Base-by-base conservation (phyloP, 495 filamentous ascomycete genomes). In the Xylaria castorea region DNA sequence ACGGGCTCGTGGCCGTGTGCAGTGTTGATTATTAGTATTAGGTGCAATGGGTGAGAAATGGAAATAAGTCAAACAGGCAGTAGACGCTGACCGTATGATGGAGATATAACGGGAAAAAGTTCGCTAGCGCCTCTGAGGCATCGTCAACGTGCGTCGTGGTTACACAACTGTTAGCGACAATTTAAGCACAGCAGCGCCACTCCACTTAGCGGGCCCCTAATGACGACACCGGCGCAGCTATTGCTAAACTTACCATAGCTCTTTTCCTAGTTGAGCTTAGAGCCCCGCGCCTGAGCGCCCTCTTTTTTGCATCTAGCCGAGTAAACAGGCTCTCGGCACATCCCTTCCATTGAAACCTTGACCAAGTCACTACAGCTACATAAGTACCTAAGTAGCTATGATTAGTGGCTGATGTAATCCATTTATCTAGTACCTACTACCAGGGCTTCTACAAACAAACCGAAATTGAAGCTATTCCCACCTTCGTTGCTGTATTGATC, bases 211-310 rank as follows among this genome's bases (percentile, higher is more conserved):
- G 3, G 48, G 48, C n/a, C 50, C 11, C 30, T n/a, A 20, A 69
- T 69, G 66, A 69, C 66, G 66, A 60, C 66, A 69, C 32, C 30
- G 51, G 38, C 51, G 8, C 32, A 18, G 32, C 34, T 27, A 27
- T 32, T 27, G 32, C 65, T 48, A 6, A 44, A 36, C 53, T 60
- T 60, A 27, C 53, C 66, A 46, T 48, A 60, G 67, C 67, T 69
- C 40, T 40, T 60, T 69, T 34, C 67, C 67, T 36, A 34, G 7
- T 30, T n/a, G 3, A 36, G 67, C 51, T 11, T 61, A 69, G 38
- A 22, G 25, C 40, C 20, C 27, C 18, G 30, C 25, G 2, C 20
- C 48, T 68, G 38, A 68, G 64, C 64, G 64, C 14, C 20, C 4
- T 22, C 16, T 20, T 50, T 34, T 50, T 51, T 32, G 64, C 64